A percentile compares a stretch with the other conserved stretches of the same genome.
These are phyloP conservation scores for Prunus dulcis DNA, from an alignment of 306 rosid genomes.

Conservation along the genomic window DNA sequence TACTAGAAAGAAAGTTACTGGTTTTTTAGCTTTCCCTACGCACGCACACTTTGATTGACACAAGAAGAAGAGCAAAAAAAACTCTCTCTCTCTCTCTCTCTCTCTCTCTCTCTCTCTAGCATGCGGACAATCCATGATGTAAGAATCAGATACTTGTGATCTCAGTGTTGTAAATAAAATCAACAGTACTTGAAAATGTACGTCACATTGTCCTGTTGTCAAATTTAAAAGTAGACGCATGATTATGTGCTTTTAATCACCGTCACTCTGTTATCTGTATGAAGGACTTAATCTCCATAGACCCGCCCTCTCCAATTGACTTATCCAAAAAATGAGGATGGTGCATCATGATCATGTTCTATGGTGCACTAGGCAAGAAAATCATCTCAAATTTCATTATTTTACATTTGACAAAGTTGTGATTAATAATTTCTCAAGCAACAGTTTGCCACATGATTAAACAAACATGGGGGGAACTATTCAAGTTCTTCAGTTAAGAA, in stretches of 20 bases:
- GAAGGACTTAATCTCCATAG: not conserved
- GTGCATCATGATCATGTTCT: not conserved
- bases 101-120: not conserved
- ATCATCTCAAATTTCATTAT: not conserved
- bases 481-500: not conserved
- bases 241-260: constrained; percentile 8
- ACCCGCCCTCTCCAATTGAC: not conserved
- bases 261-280: not conserved
- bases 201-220: constrained; percentile 17
- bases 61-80: constrained; percentile 13
- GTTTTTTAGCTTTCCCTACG: constrained; percentile 1
- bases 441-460: not conserved
- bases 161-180: constrained; percentile 19
- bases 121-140: constrained; percentile 35
- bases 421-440: not conserved
- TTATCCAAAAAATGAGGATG: not conserved
- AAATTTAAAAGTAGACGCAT: constrained; percentile 24
- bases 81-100: not conserved
- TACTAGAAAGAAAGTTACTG: constrained; percentile 5
- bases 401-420: not conserved
- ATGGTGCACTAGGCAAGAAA: not conserved
- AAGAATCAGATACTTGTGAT: constrained; percentile 43
- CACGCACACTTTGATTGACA: constrained; percentile 1
- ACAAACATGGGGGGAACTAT: not conserved
- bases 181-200: constrained; percentile 16